Evolutionary conservation across 139 green algal species (phyloP).

Genomic region (Micromonas commoda): DNA sequence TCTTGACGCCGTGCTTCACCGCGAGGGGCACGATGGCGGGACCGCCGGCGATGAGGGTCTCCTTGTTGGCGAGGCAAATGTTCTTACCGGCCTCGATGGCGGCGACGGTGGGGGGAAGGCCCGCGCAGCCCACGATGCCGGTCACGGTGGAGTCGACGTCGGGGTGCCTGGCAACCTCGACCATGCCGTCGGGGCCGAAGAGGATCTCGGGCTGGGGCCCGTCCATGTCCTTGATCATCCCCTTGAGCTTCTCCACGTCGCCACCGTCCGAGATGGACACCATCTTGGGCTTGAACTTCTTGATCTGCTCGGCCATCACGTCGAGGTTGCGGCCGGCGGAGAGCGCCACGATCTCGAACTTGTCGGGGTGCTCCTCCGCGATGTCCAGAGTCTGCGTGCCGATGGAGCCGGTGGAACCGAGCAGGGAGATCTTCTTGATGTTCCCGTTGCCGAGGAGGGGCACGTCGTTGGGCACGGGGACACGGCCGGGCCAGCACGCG

Average conservation of each 20-base stretch:
- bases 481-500: slow-evolving; percentile 51
- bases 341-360: slow-evolving; percentile 76
- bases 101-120: slow-evolving; percentile 87
- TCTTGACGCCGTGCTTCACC: slow-evolving; percentile 79
- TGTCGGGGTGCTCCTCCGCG: slow-evolving; percentile 83
- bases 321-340: slow-evolving; percentile 86
- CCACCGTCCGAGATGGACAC: slow-evolving; percentile 70
- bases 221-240: slow-evolving; percentile 48
- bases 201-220: slow-evolving; percentile 85
- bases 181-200: slow-evolving; percentile 72
- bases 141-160: slow-evolving; percentile 61
- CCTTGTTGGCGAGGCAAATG: slow-evolving; percentile 99
- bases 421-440: slow-evolving; percentile 83
- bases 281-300: slow-evolving; percentile 67
- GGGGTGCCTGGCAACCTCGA: slow-evolving; percentile 57
- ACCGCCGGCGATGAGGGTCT: slow-evolving; percentile 94
- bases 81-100: slow-evolving; percentile 95
- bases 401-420: slow-evolving; percentile 88
- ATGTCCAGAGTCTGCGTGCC: slow-evolving; percentile 99
- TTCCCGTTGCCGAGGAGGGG: slow-evolving; percentile 40
- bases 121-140: slow-evolving; percentile 95
- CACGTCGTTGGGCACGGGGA: slow-evolving; percentile 37
- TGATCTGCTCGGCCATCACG: slow-evolving; percentile 79
- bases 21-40: slow-evolving; percentile 70
- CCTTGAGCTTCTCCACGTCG: slow-evolving; percentile 59